A percentile compares a stretch with the other conserved stretches of the same genome.
Evolutionary conservation across 139 green algal species (phyloP).

Genomic region (Chlamydomonas eustigma): DNA sequence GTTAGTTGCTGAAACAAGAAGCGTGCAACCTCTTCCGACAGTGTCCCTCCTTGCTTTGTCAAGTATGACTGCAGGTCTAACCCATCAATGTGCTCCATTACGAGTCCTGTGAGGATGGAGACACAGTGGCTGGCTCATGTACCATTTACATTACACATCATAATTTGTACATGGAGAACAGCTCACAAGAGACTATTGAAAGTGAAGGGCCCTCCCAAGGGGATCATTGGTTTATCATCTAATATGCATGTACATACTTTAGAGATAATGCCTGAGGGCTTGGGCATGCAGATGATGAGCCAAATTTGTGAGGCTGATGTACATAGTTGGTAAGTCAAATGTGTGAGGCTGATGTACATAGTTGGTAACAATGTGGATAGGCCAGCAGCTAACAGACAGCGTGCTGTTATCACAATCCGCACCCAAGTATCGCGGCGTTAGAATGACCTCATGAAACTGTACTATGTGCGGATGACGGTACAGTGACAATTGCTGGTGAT

Average conservation of each 20-base stretch:
- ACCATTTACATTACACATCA: background rate
- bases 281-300: background rate
- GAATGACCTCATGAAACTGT: constrained; percentile 84
- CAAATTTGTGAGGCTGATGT: background rate
- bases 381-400: background rate
- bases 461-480: constrained; percentile 84
- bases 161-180: background rate
- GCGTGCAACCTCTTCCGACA: constrained; percentile 3
- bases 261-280: background rate
- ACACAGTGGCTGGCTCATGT: too few relatives aligned
- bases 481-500: constrained; percentile 32
- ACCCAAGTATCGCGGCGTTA: constrained; percentile 61
- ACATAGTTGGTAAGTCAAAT: background rate
- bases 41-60: constrained; percentile 1
- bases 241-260: too few relatives aligned
- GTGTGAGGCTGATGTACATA: background rate
- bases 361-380: background rate
- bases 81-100: constrained; percentile 79
- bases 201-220: background rate
- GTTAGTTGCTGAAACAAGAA: constrained; percentile 45
- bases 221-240: background rate
- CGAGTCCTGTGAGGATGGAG: constrained; percentile 38
- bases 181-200: background rate
- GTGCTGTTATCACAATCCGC: constrained; percentile 25
- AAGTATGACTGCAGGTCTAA: constrained; percentile 70